A percentile compares a stretch with the other conserved stretches of the same genome.
Evolutionary conservation across 352 stramenopile genomes (phyloP).

Genomic region (Phytophthora cactorum): DNA sequence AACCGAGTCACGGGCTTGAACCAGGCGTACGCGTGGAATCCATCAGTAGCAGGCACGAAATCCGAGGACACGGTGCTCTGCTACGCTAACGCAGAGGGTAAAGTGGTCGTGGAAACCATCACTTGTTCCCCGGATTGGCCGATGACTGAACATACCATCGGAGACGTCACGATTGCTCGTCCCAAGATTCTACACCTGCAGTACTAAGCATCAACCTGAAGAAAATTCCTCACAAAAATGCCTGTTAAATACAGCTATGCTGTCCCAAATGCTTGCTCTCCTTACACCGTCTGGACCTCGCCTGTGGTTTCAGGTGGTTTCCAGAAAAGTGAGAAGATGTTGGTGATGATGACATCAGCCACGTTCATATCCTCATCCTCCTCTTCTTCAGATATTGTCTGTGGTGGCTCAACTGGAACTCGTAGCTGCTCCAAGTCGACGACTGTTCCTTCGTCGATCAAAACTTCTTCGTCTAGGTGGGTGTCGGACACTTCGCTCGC

Average conservation of each 20-base stretch:
- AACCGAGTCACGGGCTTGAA: slow-evolving; percentile 46
- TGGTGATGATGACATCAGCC: slow-evolving; percentile 85
- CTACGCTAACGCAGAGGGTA: slow-evolving; percentile 26
- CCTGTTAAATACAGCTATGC: slow-evolving; percentile 14
- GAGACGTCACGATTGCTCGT: slow-evolving; percentile 52
- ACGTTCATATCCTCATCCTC: slow-evolving; percentile 60
- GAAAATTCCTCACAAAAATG: slow-evolving; percentile 4
- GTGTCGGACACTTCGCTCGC: slow-evolving; percentile 1
- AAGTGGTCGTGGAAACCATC: slow-evolving; percentile 57
- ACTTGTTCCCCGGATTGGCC: slow-evolving; percentile 62
- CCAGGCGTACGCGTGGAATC: slow-evolving; percentile 77
- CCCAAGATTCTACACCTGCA: slow-evolving; percentile 67
- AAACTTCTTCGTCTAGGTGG: slow-evolving; percentile 67
- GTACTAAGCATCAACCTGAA: slow-evolving; percentile 36
- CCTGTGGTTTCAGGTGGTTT: slow-evolving; percentile 45
- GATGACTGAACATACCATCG: slow-evolving; percentile 55
- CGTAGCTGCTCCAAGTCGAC: slow-evolving; percentile 32
- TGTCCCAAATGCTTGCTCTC: background rate
- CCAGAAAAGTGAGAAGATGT: slow-evolving; percentile 88
- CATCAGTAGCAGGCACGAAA: slow-evolving; percentile 74
- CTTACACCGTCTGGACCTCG: slow-evolving; percentile 53
- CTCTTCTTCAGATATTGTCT: background rate
- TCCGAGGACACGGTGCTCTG: slow-evolving; percentile 76
- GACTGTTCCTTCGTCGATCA: slow-evolving; percentile 45
- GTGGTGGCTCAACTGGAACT: slow-evolving; percentile 12